Percentiles rank a stretch among this genome's conserved stretches.
Evolutionary conservation across 2,329 filamentous ascomycete species (phyloP).

Genomic region (Fusarium avenaceum): DNA sequence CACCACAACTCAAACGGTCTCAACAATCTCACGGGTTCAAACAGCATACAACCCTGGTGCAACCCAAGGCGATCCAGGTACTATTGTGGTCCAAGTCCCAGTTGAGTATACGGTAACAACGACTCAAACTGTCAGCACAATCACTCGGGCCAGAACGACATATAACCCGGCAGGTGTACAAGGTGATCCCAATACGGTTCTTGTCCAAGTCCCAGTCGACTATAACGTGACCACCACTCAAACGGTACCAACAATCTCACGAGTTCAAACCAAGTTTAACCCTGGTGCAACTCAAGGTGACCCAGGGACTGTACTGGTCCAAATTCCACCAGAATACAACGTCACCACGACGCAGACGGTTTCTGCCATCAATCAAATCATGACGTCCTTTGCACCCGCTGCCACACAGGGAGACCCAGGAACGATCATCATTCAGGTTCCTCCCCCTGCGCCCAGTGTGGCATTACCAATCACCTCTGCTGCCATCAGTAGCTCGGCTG

Average conservation of each 20-base stretch:
- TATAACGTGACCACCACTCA: conserved; percentile 18
- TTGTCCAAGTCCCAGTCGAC: conserved; percentile 6
- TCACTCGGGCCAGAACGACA: background rate
- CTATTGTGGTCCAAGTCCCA: conserved; percentile 10
- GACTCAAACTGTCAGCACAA: conserved; percentile 7
- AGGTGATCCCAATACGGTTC: conserved; percentile 13
- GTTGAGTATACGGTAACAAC: conserved; percentile 9
- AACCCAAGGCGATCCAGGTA: no score
- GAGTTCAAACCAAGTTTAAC: background rate
- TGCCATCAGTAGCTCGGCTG: background rate
- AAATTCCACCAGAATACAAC: conserved; percentile 11
- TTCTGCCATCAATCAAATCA: conserved; percentile 6
- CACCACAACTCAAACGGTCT: conserved; percentile 4
- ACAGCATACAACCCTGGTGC: background rate
- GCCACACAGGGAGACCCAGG: conserved; percentile 13
- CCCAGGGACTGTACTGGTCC: conserved; percentile 20
- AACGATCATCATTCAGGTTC: conserved; percentile 16
- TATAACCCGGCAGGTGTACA: background rate
- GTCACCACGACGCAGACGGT: conserved; percentile 12
- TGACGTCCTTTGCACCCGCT: conserved; percentile 11
- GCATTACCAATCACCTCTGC: background rate
- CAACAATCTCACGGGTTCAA: background rate
- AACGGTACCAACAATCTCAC: conserved; percentile 8
- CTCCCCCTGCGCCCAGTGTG: background rate
- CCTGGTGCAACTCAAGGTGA: conserved; percentile 5